These are phyloP conservation scores for Aquilaria agallochum DNA, from an alignment of 441 rosid species.

Conservation along the genomic window DNA sequence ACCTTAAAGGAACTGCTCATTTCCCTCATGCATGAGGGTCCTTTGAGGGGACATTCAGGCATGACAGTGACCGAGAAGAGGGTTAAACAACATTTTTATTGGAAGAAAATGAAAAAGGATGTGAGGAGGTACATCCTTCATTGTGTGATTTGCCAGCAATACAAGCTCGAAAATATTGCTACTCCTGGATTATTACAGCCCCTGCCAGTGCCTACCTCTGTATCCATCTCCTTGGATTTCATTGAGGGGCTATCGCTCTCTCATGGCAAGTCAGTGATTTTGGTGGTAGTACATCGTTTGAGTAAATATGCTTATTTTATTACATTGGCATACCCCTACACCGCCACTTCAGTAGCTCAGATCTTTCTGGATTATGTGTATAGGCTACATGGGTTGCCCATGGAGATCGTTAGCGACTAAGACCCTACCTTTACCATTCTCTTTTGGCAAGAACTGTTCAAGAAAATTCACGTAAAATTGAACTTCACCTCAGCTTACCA, in stretches of 20 bases:
- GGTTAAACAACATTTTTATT: rapidly evolving
- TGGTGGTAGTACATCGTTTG: constrained; percentile 10
- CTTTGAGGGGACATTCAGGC: not conserved
- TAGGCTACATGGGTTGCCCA: not conserved
- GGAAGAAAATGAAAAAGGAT: not conserved
- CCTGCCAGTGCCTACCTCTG: not conserved
- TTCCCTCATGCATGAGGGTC: not conserved
- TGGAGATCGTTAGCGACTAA: not conserved
- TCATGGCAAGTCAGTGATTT: not conserved
- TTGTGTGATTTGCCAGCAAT: not conserved
- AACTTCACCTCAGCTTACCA: constrained; percentile 5
- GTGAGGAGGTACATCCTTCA: not conserved
- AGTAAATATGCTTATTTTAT: constrained; percentile 3
- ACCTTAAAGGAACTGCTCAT: not conserved
- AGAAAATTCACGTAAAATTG: not conserved
- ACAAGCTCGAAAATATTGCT: not conserved
- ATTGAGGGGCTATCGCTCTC: constrained; percentile 1
- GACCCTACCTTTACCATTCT: not conserved
- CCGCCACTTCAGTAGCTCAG: not conserved
- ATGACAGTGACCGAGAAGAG: not conserved
- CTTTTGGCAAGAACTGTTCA: not conserved
- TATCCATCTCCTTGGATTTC: constrained; percentile 5
- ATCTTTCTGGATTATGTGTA: not conserved
- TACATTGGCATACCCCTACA: not conserved
- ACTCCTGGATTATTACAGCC: constrained; percentile 6